phyloP scores from a whole-genome alignment of 208 protist species.

The Herpetomonas muscarum region DNA sequence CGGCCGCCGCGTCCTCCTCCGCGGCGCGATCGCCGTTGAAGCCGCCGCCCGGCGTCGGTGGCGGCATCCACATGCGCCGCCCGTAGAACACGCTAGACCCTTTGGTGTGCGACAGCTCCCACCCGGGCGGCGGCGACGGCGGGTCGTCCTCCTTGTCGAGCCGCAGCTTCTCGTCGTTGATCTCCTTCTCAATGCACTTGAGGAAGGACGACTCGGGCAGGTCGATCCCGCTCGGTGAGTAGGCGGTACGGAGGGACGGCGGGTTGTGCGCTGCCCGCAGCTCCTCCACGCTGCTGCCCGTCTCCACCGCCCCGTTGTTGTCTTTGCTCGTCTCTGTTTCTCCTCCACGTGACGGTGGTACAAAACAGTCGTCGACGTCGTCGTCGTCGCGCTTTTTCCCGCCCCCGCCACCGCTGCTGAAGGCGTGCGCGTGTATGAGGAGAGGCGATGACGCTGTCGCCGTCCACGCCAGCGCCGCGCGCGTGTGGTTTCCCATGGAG shows the following conservation, averaged over 20 bases:
- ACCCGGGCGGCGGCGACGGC: slow-evolving; percentile 54
- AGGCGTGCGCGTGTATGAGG: no score
- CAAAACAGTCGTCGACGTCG: no score
- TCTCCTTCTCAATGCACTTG: slow-evolving; percentile 86
- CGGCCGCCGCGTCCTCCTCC: neutral
- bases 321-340: no score
- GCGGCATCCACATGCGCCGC: slow-evolving; percentile 59
- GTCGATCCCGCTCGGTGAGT: slow-evolving; percentile 48
- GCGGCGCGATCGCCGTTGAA: neutral
- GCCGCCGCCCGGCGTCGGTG: slow-evolving; percentile 7
- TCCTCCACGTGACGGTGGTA: no score
- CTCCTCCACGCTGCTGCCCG: neutral
- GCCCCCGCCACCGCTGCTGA: no score
- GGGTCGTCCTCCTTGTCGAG: slow-evolving; percentile 75
- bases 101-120: slow-evolving; percentile 67
- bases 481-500: no score
- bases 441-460: no score
- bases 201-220: slow-evolving; percentile 63
- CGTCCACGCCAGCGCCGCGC: no score
- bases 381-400: no score
- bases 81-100: slow-evolving; percentile 74
- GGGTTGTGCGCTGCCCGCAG: slow-evolving; percentile 1
- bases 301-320: neutral
- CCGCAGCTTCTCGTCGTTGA: slow-evolving; percentile 72
- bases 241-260: slow-evolving; percentile 33